Percentiles rank a stretch among this genome's conserved stretches.
Evolutionary conservation across 129 eudicot species (phyloP).

Genomic region (Pulicaria dysenterica): DNA sequence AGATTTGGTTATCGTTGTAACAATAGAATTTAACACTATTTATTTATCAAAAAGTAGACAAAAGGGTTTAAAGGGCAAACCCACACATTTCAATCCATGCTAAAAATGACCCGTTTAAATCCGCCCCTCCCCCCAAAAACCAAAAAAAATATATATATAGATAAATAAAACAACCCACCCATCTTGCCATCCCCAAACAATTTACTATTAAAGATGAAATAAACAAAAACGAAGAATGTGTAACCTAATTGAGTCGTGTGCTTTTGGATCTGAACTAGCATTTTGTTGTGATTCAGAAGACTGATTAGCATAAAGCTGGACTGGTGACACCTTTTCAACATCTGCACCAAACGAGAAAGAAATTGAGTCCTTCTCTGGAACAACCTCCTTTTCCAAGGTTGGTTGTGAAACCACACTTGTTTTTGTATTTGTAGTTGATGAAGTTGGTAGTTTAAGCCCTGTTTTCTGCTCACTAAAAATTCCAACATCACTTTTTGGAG

Average conservation of each 20-base stretch:
- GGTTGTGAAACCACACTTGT: conserved; percentile 25
- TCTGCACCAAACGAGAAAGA: conserved; percentile 28
- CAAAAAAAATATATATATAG: no score
- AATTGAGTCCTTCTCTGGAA: conserved; percentile 30
- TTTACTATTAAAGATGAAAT: background rate
- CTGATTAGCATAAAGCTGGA: conserved; percentile 28
- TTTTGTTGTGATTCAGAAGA: conserved; percentile 20
- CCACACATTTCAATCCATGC: background rate
- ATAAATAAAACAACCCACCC: no score
- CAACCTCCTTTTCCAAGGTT: conserved; percentile 18
- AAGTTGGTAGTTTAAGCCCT: conserved; percentile 31
- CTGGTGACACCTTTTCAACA: conserved; percentile 38
- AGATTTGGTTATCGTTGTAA: no score
- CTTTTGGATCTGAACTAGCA: conserved; percentile 29
- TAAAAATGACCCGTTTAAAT: no score
- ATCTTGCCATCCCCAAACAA: background rate
- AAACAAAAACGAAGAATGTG: background rate
- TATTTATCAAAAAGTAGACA: background rate
- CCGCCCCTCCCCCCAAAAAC: no score
- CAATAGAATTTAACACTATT: no score
- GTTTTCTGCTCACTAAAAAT: conserved; percentile 19
- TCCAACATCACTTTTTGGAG: conserved; percentile 29
- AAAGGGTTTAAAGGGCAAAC: background rate
- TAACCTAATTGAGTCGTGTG: conserved; percentile 39
- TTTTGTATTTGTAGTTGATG: conserved; percentile 27